phyloP scores from a whole-genome alignment of 1,139 yeast species.

The Geotrichum phurueaensis region DNA sequence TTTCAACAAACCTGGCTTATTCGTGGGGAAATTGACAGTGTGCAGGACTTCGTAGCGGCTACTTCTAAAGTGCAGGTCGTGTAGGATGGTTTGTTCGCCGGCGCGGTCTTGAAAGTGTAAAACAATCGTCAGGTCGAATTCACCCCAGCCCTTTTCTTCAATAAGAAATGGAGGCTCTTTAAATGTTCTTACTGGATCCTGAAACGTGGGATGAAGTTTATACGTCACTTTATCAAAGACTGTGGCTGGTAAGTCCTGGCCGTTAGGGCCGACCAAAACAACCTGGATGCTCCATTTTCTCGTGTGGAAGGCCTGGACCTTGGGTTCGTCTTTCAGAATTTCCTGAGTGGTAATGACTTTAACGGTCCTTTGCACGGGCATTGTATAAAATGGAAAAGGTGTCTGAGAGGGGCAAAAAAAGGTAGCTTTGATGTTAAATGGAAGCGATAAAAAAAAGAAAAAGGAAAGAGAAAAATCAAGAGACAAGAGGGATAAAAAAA shows the following conservation, averaged over 20 bases:
- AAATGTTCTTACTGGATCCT: slow-evolving; percentile 73
- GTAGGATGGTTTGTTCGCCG: slow-evolving; percentile 80
- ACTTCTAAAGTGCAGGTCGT: slow-evolving; percentile 80
- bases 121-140: slow-evolving; percentile 80
- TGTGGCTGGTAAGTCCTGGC: slow-evolving; percentile 79
- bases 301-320: slow-evolving; percentile 89
- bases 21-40: slow-evolving; percentile 66
- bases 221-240: slow-evolving; percentile 90
- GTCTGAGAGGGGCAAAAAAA: background rate
- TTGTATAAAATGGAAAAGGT: background rate
- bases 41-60: slow-evolving; percentile 77
- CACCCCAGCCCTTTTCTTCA: slow-evolving; percentile 98
- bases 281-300: slow-evolving; percentile 87
- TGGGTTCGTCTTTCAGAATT: slow-evolving; percentile 75
- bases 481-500: background rate
- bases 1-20: slow-evolving; percentile 65
- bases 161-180: slow-evolving; percentile 85
- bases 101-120: slow-evolving; percentile 75
- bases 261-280: slow-evolving; percentile 67
- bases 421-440: background rate
- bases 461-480: background rate
- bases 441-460: background rate
- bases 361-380: slow-evolving; percentile 70
- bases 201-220: slow-evolving; percentile 90
- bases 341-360: slow-evolving; percentile 86